These are phyloP conservation scores for Rhodotorula sp. DNA, from an alignment of 1,284 basidiomycete species.

Conservation along the genomic window DNA sequence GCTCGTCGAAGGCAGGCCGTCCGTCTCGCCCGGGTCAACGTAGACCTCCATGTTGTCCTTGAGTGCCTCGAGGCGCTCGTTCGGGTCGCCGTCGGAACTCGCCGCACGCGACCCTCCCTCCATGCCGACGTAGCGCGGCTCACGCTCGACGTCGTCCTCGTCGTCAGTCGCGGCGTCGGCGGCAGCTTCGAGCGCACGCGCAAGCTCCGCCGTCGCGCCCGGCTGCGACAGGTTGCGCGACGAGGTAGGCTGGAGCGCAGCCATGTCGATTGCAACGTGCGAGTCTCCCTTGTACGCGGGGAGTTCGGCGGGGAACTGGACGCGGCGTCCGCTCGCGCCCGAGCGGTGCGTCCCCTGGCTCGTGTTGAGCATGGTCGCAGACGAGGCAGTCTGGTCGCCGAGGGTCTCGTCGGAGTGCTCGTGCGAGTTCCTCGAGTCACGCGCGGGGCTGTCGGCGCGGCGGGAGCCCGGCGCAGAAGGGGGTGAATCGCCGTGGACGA, in stretches of 20 bases:
- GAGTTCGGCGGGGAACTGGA: constrained; percentile 32
- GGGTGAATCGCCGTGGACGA: constrained; percentile 6
- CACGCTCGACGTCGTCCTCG: constrained; percentile 19
- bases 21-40: constrained; percentile 54
- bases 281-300: background rate
- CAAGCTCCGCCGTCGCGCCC: constrained; percentile 34
- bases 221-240: constrained; percentile 27
- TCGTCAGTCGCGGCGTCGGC: constrained; percentile 5
- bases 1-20: constrained; percentile 53
- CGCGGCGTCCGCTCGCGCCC: constrained; percentile 5
- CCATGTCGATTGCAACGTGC: constrained; percentile 37
- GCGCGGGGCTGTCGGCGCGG: background rate
- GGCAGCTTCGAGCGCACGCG: constrained; percentile 33
- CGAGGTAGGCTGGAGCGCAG: constrained; percentile 1
- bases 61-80: constrained; percentile 40
- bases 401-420: constrained; percentile 10
- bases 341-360: constrained; percentile 16
- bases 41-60: constrained; percentile 50
- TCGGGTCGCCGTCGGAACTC: constrained; percentile 39
- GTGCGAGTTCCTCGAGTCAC: background rate
- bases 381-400: constrained; percentile 14
- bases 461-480: background rate
- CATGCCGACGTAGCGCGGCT: constrained; percentile 15
- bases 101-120: constrained; percentile 28
- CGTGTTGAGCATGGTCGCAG: constrained; percentile 25